Percentiles rank a stretch among this genome's conserved stretches.
These are phyloP conservation scores for Magnusiomyces sp. DNA, from an alignment of 1,139 yeast species.

Conservation along the genomic window DNA sequence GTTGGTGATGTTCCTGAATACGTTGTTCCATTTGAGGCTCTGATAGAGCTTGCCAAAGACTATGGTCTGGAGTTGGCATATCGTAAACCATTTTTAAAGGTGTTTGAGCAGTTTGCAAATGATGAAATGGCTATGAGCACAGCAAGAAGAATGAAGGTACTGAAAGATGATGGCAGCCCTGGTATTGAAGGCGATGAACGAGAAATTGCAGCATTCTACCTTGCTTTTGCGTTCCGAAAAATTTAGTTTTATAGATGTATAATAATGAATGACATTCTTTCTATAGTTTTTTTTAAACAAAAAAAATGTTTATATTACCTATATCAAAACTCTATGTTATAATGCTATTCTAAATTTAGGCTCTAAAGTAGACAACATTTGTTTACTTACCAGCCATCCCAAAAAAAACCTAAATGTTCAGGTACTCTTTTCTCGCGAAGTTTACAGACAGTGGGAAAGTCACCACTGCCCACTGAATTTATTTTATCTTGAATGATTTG, in stretches of 20 bases:
- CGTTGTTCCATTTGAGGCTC: slow-evolving; percentile 90
- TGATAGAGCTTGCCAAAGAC: slow-evolving; percentile 65
- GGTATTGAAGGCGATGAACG: slow-evolving; percentile 88
- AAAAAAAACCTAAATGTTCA: slow-evolving; percentile 14
- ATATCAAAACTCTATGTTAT: no score
- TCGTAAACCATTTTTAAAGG: slow-evolving; percentile 71
- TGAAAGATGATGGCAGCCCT: slow-evolving; percentile 57
- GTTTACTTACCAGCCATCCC: slow-evolving; percentile 9
- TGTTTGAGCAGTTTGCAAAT: slow-evolving; percentile 68
- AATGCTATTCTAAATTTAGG: no score
- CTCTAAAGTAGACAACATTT: no score
- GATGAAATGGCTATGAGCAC: slow-evolving; percentile 32
- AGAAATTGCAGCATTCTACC: slow-evolving; percentile 80
- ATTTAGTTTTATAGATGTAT: slow-evolving; percentile 20
- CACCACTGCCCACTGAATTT: no score
- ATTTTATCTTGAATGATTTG: neutral
- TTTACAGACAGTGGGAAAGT: no score
- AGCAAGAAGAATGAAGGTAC: slow-evolving; percentile 26
- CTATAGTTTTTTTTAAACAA: no score
- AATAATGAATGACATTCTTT: no score
- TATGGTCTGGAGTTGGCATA: slow-evolving; percentile 65
- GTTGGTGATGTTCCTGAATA: slow-evolving; percentile 95
- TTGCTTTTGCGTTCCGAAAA: slow-evolving; percentile 73
- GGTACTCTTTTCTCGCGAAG: slow-evolving; percentile 8
- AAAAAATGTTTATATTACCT: neutral